phyloP scores from a whole-genome alignment of 2,329 filamentous ascomycete species.

The Cercospora janseana region DNA sequence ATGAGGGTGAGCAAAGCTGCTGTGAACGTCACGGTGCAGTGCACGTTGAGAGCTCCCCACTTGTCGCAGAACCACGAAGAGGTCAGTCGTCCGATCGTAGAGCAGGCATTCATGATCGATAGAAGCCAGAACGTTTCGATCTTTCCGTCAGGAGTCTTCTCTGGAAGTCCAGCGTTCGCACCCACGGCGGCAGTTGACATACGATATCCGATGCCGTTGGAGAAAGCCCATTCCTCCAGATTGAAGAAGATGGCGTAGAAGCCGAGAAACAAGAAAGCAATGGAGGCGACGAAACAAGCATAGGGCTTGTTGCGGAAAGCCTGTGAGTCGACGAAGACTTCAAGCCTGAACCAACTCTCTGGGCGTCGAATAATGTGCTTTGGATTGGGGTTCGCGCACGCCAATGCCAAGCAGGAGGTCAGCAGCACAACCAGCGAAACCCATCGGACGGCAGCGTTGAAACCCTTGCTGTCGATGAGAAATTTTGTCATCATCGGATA shows the following conservation, averaged over 20 bases:
- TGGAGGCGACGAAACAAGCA: conserved; percentile 45
- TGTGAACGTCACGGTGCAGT: conserved; percentile 44
- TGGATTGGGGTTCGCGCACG: conserved; percentile 48
- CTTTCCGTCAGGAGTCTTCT: conserved; percentile 31
- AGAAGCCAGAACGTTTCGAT: conserved; percentile 51
- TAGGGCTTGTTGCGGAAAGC: conserved; percentile 47
- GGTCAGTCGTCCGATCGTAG: conserved; percentile 47
- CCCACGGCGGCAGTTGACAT: conserved; percentile 27
- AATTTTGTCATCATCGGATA: conserved; percentile 50
- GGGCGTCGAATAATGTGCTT: conserved; percentile 40
- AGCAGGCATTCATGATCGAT: conserved; percentile 51
- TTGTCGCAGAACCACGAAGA: conserved; percentile 48
- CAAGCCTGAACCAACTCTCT: conserved; percentile 41
- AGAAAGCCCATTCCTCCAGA: conserved; percentile 53
- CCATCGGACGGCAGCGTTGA: conserved; percentile 46
- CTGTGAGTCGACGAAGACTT: conserved; percentile 43
- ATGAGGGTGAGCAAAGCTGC: conserved; percentile 45
- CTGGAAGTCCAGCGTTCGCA: conserved; percentile 20
- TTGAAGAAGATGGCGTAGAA: conserved; percentile 56
- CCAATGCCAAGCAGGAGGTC: conserved; percentile 44
- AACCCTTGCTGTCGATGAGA: conserved; percentile 45
- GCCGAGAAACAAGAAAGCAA: conserved; percentile 52
- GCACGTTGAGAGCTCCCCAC: conserved; percentile 48
- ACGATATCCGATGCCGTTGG: conserved; percentile 42
- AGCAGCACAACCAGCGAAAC: conserved; percentile 44